Conservation (phyloP, 768 basidiomycete species). For the Lyophyllum shimeji region DNA sequence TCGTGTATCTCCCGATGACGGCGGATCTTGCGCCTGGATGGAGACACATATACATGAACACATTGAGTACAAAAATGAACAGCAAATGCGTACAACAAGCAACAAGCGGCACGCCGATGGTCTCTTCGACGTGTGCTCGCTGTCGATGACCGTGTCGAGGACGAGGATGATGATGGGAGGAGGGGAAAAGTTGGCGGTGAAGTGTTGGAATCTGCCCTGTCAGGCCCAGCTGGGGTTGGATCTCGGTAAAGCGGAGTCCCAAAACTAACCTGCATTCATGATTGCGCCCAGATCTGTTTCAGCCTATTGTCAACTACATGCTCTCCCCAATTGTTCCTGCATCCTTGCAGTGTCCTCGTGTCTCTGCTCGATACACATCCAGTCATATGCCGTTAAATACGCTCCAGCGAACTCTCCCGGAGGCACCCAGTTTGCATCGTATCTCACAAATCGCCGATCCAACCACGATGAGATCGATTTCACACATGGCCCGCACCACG, state of each 20-base stretch:
- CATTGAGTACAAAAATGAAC: constrained; percentile 6
- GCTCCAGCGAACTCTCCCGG: neutral
- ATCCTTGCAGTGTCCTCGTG: constrained; percentile 5
- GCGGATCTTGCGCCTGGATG: constrained; percentile 47
- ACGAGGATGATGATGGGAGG: constrained; percentile 18
- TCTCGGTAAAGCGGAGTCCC: constrained; percentile 33
- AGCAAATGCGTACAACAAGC: constrained; percentile 14
- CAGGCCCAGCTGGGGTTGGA: constrained; percentile 23
- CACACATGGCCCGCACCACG: constrained; percentile 14
- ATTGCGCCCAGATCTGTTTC: constrained; percentile 27
- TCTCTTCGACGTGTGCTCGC: neutral
- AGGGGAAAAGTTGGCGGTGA: constrained; percentile 17
- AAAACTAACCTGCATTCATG: constrained; percentile 22
- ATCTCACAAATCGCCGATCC: constrained; percentile 18
- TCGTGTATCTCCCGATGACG: constrained; percentile 68
- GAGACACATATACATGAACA: constrained; percentile 23
- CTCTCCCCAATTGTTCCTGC: constrained; percentile 4
- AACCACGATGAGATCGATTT: constrained; percentile 21
- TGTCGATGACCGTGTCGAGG: neutral
- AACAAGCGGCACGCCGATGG: constrained; percentile 8
- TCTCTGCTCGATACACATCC: neutral
- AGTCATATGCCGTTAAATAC: neutral
- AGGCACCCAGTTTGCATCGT: neutral
- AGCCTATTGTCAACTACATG: constrained; percentile 6
- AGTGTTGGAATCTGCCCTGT: constrained; percentile 13